Conservation (phyloP, 2,329 filamentous ascomycete species). For the Trichoderma polysporum region DNA sequence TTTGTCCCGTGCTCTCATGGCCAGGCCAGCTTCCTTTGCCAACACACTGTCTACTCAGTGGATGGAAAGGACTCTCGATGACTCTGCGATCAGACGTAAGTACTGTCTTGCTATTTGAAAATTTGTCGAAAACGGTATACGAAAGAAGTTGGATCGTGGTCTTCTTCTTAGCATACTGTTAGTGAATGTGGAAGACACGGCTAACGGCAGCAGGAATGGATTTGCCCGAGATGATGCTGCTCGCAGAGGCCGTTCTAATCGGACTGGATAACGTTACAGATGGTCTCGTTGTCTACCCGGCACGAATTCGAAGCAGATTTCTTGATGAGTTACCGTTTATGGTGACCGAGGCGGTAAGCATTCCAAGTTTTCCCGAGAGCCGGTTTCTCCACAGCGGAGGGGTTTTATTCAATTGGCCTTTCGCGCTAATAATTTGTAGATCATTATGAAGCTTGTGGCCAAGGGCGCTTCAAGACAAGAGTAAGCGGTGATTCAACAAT, state of each 20-base stretch:
- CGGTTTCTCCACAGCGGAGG: background rate
- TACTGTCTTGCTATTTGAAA: background rate
- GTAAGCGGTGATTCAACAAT: background rate
- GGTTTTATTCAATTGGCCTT: background rate
- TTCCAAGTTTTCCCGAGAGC: background rate
- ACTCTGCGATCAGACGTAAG: conserved; percentile 52
- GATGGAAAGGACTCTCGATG: conserved; percentile 74
- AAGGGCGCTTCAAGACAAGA: conserved; percentile 68
- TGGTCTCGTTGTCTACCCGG: conserved; percentile 75
- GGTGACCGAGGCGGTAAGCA: conserved; percentile 56
- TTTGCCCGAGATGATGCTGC: conserved; percentile 56
- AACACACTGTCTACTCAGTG: conserved; percentile 28
- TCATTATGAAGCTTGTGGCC: conserved; percentile 76
- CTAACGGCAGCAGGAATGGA: background rate
- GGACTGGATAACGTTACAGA: conserved; percentile 65
- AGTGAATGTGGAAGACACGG: background rate
- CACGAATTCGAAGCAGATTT: conserved; percentile 65
- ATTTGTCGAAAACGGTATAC: too few species aligned
- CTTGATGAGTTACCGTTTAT: conserved; percentile 80
- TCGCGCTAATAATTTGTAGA: conserved; percentile 29
- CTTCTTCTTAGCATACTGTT: background rate
- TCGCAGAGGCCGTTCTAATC: conserved; percentile 67
- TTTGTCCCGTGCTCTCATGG: conserved; percentile 1
- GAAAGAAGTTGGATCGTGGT: background rate
- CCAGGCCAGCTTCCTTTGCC: conserved; percentile 4